These are phyloP conservation scores for Penicillium daleae DNA, from an alignment of 495 filamentous ascomycete species.

Conservation along the genomic window DNA sequence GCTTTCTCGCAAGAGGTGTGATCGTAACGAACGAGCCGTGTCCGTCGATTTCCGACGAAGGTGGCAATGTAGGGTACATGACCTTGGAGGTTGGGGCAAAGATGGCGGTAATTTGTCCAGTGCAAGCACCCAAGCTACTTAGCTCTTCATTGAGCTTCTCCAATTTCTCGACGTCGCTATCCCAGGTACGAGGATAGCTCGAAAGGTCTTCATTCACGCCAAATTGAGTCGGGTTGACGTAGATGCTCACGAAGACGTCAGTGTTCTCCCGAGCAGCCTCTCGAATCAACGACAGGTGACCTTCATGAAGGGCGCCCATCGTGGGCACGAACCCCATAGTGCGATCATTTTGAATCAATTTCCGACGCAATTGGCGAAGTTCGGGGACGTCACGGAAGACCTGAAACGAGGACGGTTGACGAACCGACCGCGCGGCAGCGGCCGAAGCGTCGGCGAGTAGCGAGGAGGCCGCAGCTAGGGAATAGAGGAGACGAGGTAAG, in stretches of 20 bases:
- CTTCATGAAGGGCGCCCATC: slow-evolving; percentile 93
- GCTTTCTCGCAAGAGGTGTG: slow-evolving; percentile 74
- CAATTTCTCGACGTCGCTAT: slow-evolving; percentile 68
- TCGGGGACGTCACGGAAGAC: slow-evolving; percentile 73
- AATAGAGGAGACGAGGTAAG: slow-evolving; percentile 13
- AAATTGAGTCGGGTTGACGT: slow-evolving; percentile 97
- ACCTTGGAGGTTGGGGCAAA: slow-evolving; percentile 81
- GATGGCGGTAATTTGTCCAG: slow-evolving; percentile 75
- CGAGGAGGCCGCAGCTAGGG: slow-evolving; percentile 32
- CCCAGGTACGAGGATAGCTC: slow-evolving; percentile 91
- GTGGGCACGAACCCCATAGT: slow-evolving; percentile 90
- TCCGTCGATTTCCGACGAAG: slow-evolving; percentile 75
- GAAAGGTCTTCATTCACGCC: slow-evolving; percentile 85
- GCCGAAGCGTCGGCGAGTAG: slow-evolving; percentile 32
- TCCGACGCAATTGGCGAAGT: slow-evolving; percentile 71
- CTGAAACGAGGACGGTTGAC: slow-evolving; percentile 54
- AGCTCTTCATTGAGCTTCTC: slow-evolving; percentile 72
- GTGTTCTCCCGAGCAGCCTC: slow-evolving; percentile 83
- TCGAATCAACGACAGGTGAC: slow-evolving; percentile 86
- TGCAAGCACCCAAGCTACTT: slow-evolving; percentile 49
- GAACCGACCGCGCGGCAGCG: slow-evolving; percentile 27
- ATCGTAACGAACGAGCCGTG: slow-evolving; percentile 93
- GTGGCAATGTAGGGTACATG: slow-evolving; percentile 87
- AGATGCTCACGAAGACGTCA: slow-evolving; percentile 85
- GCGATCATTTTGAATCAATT: slow-evolving; percentile 67